phyloP scores from a whole-genome alignment of 1,284 basidiomycete genomes.

The Singerocomus inundabilis region DNA sequence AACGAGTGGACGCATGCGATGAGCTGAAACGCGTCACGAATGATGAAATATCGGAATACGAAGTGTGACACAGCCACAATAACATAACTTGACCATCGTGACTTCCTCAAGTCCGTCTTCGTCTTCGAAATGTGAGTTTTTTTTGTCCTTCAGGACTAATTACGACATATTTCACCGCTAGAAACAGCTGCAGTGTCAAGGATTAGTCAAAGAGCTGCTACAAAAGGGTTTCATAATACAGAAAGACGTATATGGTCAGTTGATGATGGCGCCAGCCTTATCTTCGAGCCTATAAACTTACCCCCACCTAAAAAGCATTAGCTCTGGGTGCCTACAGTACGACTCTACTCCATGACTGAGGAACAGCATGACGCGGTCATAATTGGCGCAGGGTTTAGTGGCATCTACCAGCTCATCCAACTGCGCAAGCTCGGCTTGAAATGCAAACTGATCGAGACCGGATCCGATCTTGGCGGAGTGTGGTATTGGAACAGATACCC shows the following conservation, averaged over 20 bases:
- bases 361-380: constrained; percentile 14
- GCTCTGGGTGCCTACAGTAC: not conserved
- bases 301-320: not conserved
- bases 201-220: too few species aligned
- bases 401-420: constrained; percentile 13
- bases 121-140: too few species aligned
- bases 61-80: not conserved
- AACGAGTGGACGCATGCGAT: constrained; percentile 42
- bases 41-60: not conserved
- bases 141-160: too few species aligned
- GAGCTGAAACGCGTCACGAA: not conserved
- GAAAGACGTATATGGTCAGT: not conserved
- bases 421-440: constrained; percentile 9
- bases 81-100: too few species aligned
- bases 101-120: too few species aligned
- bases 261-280: not conserved
- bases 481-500: constrained; percentile 20
- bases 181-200: too few species aligned
- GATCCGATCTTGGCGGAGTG: constrained; percentile 11
- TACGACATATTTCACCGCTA: too few species aligned
- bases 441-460: constrained; percentile 13
- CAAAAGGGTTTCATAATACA: too few species aligned
- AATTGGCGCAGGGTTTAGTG: constrained; percentile 10
- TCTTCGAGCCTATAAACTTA: not conserved
- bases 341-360: constrained; percentile 4